Percentiles rank a stretch among this genome's conserved stretches.
phyloP scores from a whole-genome alignment of 1,284 basidiomycete genomes.

The Sanghuangporus baumii region DNA sequence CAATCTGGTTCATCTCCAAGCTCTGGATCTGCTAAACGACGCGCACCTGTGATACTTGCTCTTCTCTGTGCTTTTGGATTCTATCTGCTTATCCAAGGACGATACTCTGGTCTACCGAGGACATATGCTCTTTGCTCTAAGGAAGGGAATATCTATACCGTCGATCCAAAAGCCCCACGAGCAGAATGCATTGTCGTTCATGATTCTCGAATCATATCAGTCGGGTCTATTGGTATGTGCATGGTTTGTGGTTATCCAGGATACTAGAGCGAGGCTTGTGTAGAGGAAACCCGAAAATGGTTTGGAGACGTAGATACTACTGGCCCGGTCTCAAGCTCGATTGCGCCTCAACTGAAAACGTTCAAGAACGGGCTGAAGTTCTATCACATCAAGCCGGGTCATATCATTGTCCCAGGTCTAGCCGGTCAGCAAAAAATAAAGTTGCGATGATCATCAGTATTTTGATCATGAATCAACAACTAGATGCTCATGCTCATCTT shows the following conservation, averaged over 20 bases:
- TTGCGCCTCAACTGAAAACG: slow-evolving; percentile 13
- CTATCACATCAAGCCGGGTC: slow-evolving; percentile 36
- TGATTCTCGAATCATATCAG: slow-evolving; percentile 47
- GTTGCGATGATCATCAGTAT: background rate
- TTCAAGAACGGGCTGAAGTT: slow-evolving; percentile 33
- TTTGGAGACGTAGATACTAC: slow-evolving; percentile 30
- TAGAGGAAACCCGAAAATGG: slow-evolving; percentile 25
- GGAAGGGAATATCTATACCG: slow-evolving; percentile 46
- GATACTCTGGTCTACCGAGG: background rate
- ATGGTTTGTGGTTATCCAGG: slow-evolving; percentile 10
- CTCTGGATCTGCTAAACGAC: background rate
- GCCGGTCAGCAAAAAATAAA: slow-evolving; percentile 40
- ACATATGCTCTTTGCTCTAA: slow-evolving; percentile 44
- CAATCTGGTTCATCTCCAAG: background rate
- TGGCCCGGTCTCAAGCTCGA: slow-evolving; percentile 23
- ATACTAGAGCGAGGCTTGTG: background rate
- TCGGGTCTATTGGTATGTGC: slow-evolving; percentile 49
- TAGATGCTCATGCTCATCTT: slow-evolving; percentile 80
- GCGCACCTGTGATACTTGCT: background rate
- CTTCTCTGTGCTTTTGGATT: background rate
- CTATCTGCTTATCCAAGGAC: background rate
- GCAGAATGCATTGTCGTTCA: slow-evolving; percentile 69
- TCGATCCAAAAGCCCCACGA: slow-evolving; percentile 37
- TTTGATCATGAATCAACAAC: background rate
- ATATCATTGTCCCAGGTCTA: slow-evolving; percentile 64